These are phyloP conservation scores for Erysimum pusillum DNA, from an alignment of 441 rosid genomes.

Conservation along the genomic window DNA sequence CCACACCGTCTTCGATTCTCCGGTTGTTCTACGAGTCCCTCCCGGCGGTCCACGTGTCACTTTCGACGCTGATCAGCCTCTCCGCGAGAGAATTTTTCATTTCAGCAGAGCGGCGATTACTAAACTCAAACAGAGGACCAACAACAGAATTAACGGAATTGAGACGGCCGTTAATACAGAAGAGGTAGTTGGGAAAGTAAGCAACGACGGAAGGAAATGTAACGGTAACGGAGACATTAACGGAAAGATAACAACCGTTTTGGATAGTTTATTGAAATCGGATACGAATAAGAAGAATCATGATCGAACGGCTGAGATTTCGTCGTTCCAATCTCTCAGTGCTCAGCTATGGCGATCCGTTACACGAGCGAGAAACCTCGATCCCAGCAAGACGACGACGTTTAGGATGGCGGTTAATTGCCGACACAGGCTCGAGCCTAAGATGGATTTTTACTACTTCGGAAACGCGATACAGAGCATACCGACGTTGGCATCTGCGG, in stretches of 20 bases:
- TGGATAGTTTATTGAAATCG: constrained; percentile 25
- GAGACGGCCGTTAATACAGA: constrained; percentile 45
- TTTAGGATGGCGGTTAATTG: constrained; percentile 96
- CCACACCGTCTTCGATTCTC: constrained; percentile 68
- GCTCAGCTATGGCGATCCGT: constrained; percentile 91
- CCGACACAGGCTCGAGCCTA: constrained; percentile 85
- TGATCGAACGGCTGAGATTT: constrained; percentile 63
- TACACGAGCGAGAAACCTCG: constrained; percentile 81
- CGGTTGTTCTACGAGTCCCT: constrained; percentile 70
- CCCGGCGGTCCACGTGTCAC: constrained; percentile 80
- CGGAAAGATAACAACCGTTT: constrained; percentile 47
- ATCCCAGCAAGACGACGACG: constrained; percentile 66
- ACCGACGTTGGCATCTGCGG: constrained; percentile 64
- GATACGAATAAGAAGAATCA: constrained; percentile 35
- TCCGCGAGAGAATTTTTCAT: constrained; percentile 84
- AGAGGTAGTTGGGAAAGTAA: constrained; percentile 54
- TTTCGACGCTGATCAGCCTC: constrained; percentile 71
- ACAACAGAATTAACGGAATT: constrained; percentile 41
- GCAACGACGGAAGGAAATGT: constrained; percentile 51
- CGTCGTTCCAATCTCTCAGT: constrained; percentile 88
- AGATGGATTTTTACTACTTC: constrained; percentile 71
- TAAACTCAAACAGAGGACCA: constrained; percentile 69
- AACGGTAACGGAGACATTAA: constrained; percentile 51
- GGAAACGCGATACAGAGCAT: constrained; percentile 97
- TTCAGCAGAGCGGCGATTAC: constrained; percentile 78